phyloP scores from a whole-genome alignment of 331 rosid genomes.

The Ulmus americana region DNA sequence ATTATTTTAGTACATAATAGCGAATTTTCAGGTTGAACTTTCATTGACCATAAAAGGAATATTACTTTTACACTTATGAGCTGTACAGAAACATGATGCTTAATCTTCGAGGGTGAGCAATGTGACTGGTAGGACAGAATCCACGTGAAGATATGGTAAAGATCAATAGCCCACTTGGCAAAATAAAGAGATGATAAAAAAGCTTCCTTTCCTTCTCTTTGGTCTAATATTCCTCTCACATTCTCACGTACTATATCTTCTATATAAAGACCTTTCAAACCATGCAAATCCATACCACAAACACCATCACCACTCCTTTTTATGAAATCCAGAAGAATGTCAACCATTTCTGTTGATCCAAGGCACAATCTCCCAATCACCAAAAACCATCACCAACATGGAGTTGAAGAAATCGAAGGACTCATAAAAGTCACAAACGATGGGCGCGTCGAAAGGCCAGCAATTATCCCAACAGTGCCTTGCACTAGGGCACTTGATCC shows the following conservation, averaged over 20 bases:
- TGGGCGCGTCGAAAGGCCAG: slow-evolving; percentile 64
- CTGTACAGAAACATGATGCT: neutral
- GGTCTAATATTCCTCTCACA: slow-evolving; percentile 14
- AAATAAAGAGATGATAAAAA: slow-evolving; percentile 8
- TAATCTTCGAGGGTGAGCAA: neutral
- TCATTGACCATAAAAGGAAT: slow-evolving; percentile 4
- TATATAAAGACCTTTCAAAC: slow-evolving; percentile 37
- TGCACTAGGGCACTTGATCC: slow-evolving; percentile 32
- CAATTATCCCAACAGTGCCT: slow-evolving; percentile 52
- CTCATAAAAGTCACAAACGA: slow-evolving; percentile 59
- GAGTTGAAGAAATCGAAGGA: slow-evolving; percentile 54
- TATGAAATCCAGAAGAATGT: slow-evolving; percentile 39
- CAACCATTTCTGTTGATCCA: slow-evolving; percentile 46
- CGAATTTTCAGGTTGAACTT: neutral
- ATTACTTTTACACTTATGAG: neutral
- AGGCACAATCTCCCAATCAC: slow-evolving; percentile 28
- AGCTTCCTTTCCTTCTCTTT: slow-evolving; percentile 20
- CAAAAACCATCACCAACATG: slow-evolving; percentile 37
- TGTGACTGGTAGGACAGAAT: neutral
- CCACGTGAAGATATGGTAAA: slow-evolving; percentile 16
- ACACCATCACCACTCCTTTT: slow-evolving; percentile 14
- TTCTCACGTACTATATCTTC: slow-evolving; percentile 5
- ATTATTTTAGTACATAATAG: neutral
- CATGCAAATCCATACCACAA: slow-evolving; percentile 26
- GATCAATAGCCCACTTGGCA: slow-evolving; percentile 25